Evolutionary conservation across 345 rosid species (phyloP).

Genomic region (Zanthoxylum bungeanum): DNA sequence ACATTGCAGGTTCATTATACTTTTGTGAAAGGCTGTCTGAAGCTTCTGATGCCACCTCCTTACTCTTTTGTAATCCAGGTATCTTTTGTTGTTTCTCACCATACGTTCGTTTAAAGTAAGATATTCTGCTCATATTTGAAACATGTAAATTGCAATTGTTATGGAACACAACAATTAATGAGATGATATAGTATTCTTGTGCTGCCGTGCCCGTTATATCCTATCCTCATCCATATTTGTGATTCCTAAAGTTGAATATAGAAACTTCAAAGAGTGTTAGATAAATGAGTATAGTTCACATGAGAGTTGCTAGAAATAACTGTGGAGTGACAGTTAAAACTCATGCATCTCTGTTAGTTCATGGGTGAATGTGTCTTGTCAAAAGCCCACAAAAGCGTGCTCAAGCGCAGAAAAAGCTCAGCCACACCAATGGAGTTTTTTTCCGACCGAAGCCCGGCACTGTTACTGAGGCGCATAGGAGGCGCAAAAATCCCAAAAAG

Average conservation of each 20-base stretch:
- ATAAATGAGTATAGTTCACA: too few relatives aligned
- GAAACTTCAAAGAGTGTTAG: neutral
- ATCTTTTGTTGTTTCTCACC: neutral
- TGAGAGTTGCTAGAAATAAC: neutral
- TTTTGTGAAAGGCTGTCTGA: constrained; percentile 55
- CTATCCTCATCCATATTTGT: neutral
- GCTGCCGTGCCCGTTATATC: neutral
- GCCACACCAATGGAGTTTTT: too few relatives aligned
- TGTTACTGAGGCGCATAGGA: too few relatives aligned
- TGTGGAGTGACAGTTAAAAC: neutral
- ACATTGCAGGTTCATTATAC: constrained; percentile 62
- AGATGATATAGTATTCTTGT: neutral
- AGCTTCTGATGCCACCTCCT: constrained; percentile 66
- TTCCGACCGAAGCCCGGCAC: too few relatives aligned
- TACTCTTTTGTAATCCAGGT: constrained; percentile 78
- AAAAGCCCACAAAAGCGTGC: too few relatives aligned
- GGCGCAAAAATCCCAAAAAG: too few relatives aligned
- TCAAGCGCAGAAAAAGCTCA: too few relatives aligned
- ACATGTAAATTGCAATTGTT: neutral
- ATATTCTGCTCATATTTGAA: neutral
- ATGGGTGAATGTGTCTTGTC: too few relatives aligned
- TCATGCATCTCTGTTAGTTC: neutral
- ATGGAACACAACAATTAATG: neutral
- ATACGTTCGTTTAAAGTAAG: neutral
- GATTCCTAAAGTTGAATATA: neutral